Evolutionary conservation across 192 early-diverging fungal genomes (phyloP), one percentile per base, ranked within the genome.

Genomic region (Backusella macrospora): DNA sequence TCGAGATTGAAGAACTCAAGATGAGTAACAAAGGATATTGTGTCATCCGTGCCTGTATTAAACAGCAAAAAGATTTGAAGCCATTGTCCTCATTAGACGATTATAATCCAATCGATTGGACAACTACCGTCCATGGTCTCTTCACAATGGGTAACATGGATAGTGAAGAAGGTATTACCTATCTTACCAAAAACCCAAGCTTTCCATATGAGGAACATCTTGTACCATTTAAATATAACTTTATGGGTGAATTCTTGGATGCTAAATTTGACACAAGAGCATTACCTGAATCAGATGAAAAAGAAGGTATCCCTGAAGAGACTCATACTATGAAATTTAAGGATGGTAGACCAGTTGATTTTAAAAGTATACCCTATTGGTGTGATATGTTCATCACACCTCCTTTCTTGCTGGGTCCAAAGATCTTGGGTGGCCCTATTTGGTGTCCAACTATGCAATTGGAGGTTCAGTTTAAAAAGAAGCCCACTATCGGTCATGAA

Each of bases 401-500:
- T 18, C 52, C 75, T 3, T 39, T 46, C 18, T 34, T 74, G 6
- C 42, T 80, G 10, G 79, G 75, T 38, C 26, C 46, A 1, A n/a
- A 43, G 2, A 18, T 26, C 0, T 40, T 67, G 6, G 79, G 67
- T 43, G 72, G 72, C 7, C 59, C 43, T 2, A 37, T 76, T 9
- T 80, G 75, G 75, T 71, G 48, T 18, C 66, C 71, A 3, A 80
- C 79, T 7, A 80, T 80, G 79, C 79, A 80, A 29, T 45, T 80
- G 68, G 79, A 80, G 44, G 48, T 80, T 18, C 59, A 70, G 15
- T 80, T 80, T 47, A 80, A 80, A 29, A 37, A 44, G 4, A 52
- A 63, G 15, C 72, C 72, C 12, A 70, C 47, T 15, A 34, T 21
- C 0, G 74, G 72, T 6, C 62, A 66, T 43, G 68, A 77, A 34